Base-by-base conservation (phyloP, 2,329 filamentous ascomycete genomes). In the Beauveria sp. region DNA sequence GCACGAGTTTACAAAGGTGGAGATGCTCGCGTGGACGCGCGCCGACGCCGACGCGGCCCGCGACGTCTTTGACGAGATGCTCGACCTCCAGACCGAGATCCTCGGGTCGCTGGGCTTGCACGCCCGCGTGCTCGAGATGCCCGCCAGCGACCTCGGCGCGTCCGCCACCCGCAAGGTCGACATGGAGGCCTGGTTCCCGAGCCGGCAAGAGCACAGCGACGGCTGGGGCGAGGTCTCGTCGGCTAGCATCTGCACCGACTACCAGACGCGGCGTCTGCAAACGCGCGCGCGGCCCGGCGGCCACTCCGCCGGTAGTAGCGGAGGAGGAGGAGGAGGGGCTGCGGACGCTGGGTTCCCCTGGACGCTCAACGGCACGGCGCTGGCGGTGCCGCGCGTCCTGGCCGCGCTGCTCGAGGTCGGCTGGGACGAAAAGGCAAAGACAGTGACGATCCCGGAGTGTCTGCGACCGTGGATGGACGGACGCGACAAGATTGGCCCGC, bases 1-100 rank as follows among this genome's bases (percentile, higher is more conserved):
- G 3, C 94, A 99, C 75, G 94, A 99, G 75, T 99, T 99, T 75
- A 96, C 92, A 30, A 99, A 99, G 73, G 93, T 99, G 0, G 94
- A 99, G 75, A 87, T 99, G 80, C 97, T 99, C 71, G 92, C 89
- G 0, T 99, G 94, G 94, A 89, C 91, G 5, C 68, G 47, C 55
- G 85, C 90, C 1, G 80, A 84, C 58, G 61, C 68, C 2, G 71
- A 69, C 37, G 70, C 73, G 46, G 77, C 85, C 0, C 76, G 81
- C 8, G 77, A 81, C 0, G 68, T 93, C 14, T 96, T 96, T 72
- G 79, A 90, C 55, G 92, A 97, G 74, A 91, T 99, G 80, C 78
- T 97, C 56, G 83, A 85, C 63, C 88, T 97, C 58, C 94, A 99
- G 75, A 89, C 84, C 2, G 89, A 94, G 70, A 92, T 99, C 60